phyloP scores from a whole-genome alignment of 768 basidiomycete genomes.

The Termitomyces titanicus region DNA sequence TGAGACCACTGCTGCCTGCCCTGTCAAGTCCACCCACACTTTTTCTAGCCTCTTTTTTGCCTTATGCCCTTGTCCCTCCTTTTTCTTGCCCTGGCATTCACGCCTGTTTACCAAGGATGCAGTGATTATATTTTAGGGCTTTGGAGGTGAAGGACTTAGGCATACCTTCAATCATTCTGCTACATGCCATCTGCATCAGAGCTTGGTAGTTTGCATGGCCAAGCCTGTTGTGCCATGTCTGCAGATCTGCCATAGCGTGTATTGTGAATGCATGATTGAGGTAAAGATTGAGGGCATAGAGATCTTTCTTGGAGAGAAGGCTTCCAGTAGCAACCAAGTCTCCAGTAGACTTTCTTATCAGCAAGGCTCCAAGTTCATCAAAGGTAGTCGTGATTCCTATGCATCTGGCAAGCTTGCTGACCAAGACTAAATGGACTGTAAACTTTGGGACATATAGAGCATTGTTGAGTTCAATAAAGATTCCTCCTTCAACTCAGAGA shows the following conservation, averaged over 20 bases:
- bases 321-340: not conserved
- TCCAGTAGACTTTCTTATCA: not conserved
- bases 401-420: not conserved
- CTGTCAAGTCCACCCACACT: too few relatives aligned
- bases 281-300: slow-evolving; percentile 5
- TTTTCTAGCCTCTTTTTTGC: too few relatives aligned
- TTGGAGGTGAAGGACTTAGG: too few relatives aligned
- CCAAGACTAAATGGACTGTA: not conserved
- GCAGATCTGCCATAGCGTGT: too few relatives aligned
- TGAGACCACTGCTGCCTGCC: too few relatives aligned
- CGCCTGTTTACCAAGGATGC: not conserved
- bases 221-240: too few relatives aligned
- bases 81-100: not conserved
- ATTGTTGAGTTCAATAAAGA: not conserved
- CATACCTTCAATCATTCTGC: too few relatives aligned
- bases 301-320: not conserved
- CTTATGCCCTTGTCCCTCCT: not conserved
- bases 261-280: too few relatives aligned
- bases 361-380: not conserved
- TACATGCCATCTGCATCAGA: too few relatives aligned
- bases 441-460: not conserved
- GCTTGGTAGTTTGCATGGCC: too few relatives aligned
- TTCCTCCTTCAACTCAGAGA: not conserved
- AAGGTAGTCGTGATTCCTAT: not conserved
- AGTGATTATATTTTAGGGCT: too few relatives aligned